Base-by-base conservation (phyloP, 2,329 filamentous ascomycete genomes). In the Diaporthe velutina region DNA sequence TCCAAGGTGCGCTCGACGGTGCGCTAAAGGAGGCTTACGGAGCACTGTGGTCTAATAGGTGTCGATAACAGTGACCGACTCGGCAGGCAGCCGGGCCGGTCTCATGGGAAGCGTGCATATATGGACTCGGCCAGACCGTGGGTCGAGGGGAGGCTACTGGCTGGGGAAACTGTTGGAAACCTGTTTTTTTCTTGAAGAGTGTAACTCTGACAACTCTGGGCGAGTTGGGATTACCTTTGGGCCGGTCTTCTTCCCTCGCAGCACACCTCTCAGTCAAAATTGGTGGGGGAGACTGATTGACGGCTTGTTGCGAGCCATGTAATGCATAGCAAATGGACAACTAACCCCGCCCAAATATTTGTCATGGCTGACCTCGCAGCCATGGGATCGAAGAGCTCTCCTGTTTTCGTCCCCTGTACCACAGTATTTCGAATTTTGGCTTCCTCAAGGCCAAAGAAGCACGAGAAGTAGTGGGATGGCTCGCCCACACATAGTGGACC, bases 81-180 rank as follows among this genome's bases (percentile, higher is more conserved):
- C 57, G 48, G 64, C 64, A 68, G 64, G 64, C 64, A 50, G 45
- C 15, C 64, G 25, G 45, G 35, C 57, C 57, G 55, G 57, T 52
- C 45, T 72, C 35, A 38, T 45, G 57, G 70, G 38, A 35, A 35
- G 50, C 42, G 28, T 68, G 64, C 64, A 68, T 38, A 38, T 54
- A 64, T 64, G 70, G 70, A 61, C 70, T 72, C 45, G 58, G 70
- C 45, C 38, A 64, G 57, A 54, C 25, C 70, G 28, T 68, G 45
- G 70, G 33, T 61, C 70, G 38, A 30, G 33, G 70, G 38, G 22
- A 64, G 45, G 28, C 57, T 40, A 64, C 57, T 64, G 57, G 57
- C 33, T 52, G 35, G 25, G 50, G 70, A 55, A 64, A n/a, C 19
- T 61, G 45, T 72, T 10, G 54, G 64, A 72, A 72, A 72, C 70